Base-by-base conservation (phyloP, 1,139 yeast genomes). In the Trichomonascaceae sp. region DNA sequence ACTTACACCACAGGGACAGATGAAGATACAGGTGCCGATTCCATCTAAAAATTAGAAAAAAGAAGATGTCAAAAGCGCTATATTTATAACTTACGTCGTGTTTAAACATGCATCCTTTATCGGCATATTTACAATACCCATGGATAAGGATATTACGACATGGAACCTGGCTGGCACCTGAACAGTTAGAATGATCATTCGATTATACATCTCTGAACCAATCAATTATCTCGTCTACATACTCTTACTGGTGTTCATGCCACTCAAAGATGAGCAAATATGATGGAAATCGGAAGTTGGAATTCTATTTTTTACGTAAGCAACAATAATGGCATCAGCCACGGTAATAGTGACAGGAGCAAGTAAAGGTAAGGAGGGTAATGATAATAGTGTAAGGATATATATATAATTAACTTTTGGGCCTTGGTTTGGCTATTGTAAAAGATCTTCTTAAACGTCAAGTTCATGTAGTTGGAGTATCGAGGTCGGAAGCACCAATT, bases 121-220 rank as follows among this genome's bases (percentile, higher is more conserved):
- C 87, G 62, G 87, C 93, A 71, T 81, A 89, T 69, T 88, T 88
- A 74, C 97, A 90, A 64, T 80, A 88, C 9, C 96, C 97, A 71
- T 88, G 90, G 49, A 88, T 87, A 52, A 85, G 80, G 55, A 89
- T 84, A 66, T 89, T 89, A 68, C 93, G 80, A 71, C 97, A 89
- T 56, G 87, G 90, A 43, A 89, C 85, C 61, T 85, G 88, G 69
- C 81, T 64, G 17, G 95, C 91, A 38, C 50, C 57, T 41, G 10
- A 19, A 7, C 6, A 20, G 48, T 24, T 22, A 15, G 38, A 45
- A 13, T 12, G 18, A 30, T 32, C 50, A 5, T 15, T 15, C n/a
- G 36, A 47, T 27, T 5, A 27, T 6, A 12, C 5, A 27, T 6
- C 32, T 10, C 9, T 27, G 2, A 27, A 3, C 3, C 24, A 27